phyloP scores from a whole-genome alignment of 805 yeast genomes.

The Metschnikowia cubensis region DNA sequence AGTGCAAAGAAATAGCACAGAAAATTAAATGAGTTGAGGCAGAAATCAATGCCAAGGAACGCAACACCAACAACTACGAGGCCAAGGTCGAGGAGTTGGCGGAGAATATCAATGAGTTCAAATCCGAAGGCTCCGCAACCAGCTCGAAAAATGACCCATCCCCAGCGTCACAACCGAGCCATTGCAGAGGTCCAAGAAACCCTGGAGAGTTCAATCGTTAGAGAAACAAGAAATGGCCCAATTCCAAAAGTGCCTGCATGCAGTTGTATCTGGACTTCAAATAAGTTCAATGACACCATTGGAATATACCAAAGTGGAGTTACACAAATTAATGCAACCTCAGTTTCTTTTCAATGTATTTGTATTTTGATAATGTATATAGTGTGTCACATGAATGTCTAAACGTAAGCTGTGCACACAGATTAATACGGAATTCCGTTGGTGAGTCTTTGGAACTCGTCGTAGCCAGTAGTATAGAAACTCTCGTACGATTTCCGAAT shows the following conservation, averaged over 20 bases:
- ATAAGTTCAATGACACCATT: no score
- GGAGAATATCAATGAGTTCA: slow-evolving; percentile 50
- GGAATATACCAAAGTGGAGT: no score
- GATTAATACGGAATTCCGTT: slow-evolving; percentile 90
- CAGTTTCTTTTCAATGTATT: no score
- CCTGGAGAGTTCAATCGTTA: slow-evolving; percentile 42
- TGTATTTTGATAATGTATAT: no score
- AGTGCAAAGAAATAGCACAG: slow-evolving; percentile 21
- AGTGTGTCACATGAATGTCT: no score
- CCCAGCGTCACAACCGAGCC: slow-evolving; percentile 37
- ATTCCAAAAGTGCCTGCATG: no score
- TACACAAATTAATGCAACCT: no score
- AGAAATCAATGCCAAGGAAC: slow-evolving; percentile 37
- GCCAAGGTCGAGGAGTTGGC: slow-evolving; percentile 34
- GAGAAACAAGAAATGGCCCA: no score
- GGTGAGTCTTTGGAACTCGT: slow-evolving; percentile 93
- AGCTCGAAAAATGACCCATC: slow-evolving; percentile 51
- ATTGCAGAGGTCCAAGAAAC: slow-evolving; percentile 36
- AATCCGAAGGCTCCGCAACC: slow-evolving; percentile 57
- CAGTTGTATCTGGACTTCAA: no score
- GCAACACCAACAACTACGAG: slow-evolving; percentile 34
- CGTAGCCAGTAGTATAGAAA: slow-evolving; percentile 88
- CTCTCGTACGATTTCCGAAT: slow-evolving; percentile 82
- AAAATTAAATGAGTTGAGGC: slow-evolving; percentile 27
- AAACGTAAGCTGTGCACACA: background rate